Base-by-base conservation (phyloP, 495 filamentous ascomycete species). In the Penicillium taxi region DNA sequence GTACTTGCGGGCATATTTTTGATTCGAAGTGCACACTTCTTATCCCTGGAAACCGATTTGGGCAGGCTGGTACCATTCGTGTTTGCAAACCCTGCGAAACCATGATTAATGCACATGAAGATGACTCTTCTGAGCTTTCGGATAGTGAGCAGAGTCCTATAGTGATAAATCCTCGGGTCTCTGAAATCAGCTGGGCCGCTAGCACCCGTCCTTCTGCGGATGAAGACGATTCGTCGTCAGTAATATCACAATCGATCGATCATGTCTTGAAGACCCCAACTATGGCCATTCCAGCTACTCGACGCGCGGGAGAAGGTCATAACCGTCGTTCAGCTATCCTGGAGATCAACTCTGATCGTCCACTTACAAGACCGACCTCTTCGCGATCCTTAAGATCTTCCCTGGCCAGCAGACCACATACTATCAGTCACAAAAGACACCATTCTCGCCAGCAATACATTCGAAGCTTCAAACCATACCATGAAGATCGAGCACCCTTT, bases 81-180 rank as follows among this genome's bases (percentile, higher is more conserved):
- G 86, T 96, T 19, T 99, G 93, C 63, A 95, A 89, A 49, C 81
- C 85, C n/a, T 99, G 93, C 53, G 80, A 96, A 51, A 71, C 72
- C 37, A 89, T 96, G 55, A 94, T 96, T 37, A 84, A 90, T 50
- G 85, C 84, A 5, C 78, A 86, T 26, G 85, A 90, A 35, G 85
- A 96, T 50, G 84, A 86, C 52, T 90, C 87, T 15, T 93, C 88
- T 0, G 87, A 94, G 18, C 85, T 87, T 45, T 87, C 84, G 6
- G 84, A 80, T 37, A 84, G 85, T 43, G 81, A 85, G 57, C 56
- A 64, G 67, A 74, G 60, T 55, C 68, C 62, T 2, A 50, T 64
- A 8, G 42, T 55, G n/a, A 38, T 56, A 31, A 67, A 64, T 41
- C 53, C 60, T 22, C 57, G 60, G 26, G 27, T 60, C 15, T 55